Percentiles rank a stretch among this genome's conserved stretches.
Evolutionary conservation across 768 basidiomycete species (phyloP).

Genomic region (Leccinellum rugosiceps): DNA sequence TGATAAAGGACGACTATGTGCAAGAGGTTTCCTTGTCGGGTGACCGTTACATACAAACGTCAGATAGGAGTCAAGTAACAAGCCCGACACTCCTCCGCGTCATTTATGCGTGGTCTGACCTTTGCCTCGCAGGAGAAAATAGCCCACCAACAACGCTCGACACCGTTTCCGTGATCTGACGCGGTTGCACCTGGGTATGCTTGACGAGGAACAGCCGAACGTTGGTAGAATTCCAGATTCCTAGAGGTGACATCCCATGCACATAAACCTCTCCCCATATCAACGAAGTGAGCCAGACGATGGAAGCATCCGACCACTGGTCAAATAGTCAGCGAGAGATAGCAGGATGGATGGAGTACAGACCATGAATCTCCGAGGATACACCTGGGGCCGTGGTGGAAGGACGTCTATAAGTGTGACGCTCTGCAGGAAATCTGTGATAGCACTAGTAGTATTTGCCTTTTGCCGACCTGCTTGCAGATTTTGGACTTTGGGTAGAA

Average conservation of each 20-base stretch:
- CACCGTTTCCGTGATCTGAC: slow-evolving; percentile 75
- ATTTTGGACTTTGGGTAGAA: slow-evolving; percentile 81
- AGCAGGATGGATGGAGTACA: slow-evolving; percentile 24
- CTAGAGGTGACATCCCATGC: slow-evolving; percentile 79
- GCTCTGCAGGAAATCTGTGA: slow-evolving; percentile 71
- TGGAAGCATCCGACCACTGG: slow-evolving; percentile 90
- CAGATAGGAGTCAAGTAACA: neutral
- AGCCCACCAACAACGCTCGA: slow-evolving; percentile 81
- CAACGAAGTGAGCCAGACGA: slow-evolving; percentile 88
- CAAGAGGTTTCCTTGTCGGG: no score
- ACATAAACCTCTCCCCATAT: slow-evolving; percentile 97
- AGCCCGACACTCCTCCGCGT: neutral
- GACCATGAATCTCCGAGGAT: slow-evolving; percentile 75
- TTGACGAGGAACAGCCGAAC: slow-evolving; percentile 91
- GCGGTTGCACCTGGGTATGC: slow-evolving; percentile 65
- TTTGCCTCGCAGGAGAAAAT: slow-evolving; percentile 43
- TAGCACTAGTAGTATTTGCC: slow-evolving; percentile 60
- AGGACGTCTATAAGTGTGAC: slow-evolving; percentile 70
- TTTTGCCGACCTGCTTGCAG: slow-evolving; percentile 67
- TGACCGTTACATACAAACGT: neutral
- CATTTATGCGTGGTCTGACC: slow-evolving; percentile 26
- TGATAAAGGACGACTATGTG: no score
- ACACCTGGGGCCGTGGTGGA: slow-evolving; percentile 62
- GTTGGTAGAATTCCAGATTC: slow-evolving; percentile 87
- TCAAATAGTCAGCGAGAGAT: neutral